These are phyloP conservation scores for Phialophora verrucosa DNA, from an alignment of 2,329 filamentous ascomycete species.

Conservation along the genomic window DNA sequence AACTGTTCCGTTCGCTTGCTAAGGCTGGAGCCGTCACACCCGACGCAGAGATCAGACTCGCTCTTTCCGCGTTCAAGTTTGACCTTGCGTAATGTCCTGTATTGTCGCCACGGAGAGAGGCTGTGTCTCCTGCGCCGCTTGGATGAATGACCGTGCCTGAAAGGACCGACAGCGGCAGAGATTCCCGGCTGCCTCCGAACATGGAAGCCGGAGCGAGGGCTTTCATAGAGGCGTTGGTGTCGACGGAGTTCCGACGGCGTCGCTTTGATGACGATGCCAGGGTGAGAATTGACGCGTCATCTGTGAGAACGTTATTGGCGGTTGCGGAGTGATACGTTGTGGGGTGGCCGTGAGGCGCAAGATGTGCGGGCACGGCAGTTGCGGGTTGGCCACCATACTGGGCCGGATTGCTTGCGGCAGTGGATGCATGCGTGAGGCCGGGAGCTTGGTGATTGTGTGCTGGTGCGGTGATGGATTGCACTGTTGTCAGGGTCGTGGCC, in stretches of 20 bases:
- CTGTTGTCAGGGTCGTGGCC: constrained; percentile 69
- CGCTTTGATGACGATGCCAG: constrained; percentile 69
- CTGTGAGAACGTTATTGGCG: constrained; percentile 67
- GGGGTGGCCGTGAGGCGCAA: constrained; percentile 58
- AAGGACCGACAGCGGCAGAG: constrained; percentile 66
- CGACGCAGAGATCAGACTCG: constrained; percentile 76
- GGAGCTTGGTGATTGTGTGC: constrained; percentile 46
- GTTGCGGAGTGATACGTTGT: constrained; percentile 66
- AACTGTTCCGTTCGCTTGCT: constrained; percentile 78
- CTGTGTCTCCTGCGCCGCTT: constrained; percentile 47
- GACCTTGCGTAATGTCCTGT: constrained; percentile 57
- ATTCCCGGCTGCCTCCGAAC: constrained; percentile 69
- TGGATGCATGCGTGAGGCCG: constrained; percentile 42
- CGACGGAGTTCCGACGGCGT: constrained; percentile 66
- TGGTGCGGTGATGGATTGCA: constrained; percentile 65
- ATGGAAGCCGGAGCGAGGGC: constrained; percentile 68
- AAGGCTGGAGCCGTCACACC: constrained; percentile 67
- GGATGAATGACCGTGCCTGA: constrained; percentile 59
- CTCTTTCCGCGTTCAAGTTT: constrained; percentile 63
- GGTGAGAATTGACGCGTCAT: constrained; percentile 70
- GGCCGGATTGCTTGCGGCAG: constrained; percentile 42
- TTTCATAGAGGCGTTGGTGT: constrained; percentile 70
- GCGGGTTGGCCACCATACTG: constrained; percentile 66
- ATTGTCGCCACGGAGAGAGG: constrained; percentile 44
- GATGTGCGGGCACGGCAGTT: constrained; percentile 66